Evolutionary conservation across 2,329 filamentous ascomycete species (phyloP).

Genomic region (Aspergillus aculeatinus): DNA sequence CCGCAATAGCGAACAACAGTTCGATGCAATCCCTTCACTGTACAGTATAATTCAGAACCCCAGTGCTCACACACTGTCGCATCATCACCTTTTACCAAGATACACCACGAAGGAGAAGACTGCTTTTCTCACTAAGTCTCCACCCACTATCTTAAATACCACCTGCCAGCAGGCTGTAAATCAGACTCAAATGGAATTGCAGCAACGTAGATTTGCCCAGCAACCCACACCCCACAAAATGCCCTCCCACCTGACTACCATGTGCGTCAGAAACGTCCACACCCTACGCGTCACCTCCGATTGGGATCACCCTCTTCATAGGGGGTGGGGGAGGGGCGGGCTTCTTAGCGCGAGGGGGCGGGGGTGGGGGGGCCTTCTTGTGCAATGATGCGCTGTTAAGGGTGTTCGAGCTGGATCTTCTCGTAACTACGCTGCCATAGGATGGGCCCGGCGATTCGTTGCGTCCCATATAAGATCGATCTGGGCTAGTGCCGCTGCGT

Average conservation of each 20-base stretch:
- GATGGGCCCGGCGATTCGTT: conserved; percentile 56
- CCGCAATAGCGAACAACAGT: not conserved
- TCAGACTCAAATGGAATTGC: not conserved
- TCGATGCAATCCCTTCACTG: not conserved
- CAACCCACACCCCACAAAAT: not conserved
- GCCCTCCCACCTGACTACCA: not conserved
- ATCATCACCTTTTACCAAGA: not conserved
- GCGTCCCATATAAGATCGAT: conserved; percentile 49
- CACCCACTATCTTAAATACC: not conserved
- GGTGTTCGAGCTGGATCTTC: conserved; percentile 52
- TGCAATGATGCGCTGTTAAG: conserved; percentile 31
- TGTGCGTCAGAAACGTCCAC: not conserved
- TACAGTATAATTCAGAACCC: not conserved
- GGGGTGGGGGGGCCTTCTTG: conserved; percentile 62
- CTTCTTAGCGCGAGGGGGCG: conserved; percentile 63
- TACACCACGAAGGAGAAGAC: not conserved
- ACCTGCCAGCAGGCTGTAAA: not conserved
- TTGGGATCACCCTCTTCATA: conserved; percentile 54
- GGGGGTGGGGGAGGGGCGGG: conserved; percentile 64
- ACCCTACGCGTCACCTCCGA: conserved; percentile 26
- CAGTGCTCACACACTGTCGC: not conserved
- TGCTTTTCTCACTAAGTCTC: not conserved
- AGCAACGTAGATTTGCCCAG: not conserved
- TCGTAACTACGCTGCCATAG: conserved; percentile 52
- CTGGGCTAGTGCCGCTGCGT: conserved; percentile 50